These are phyloP conservation scores for Globisporangium megalacanthum DNA, from an alignment of 352 stramenopile genomes.

Conservation along the genomic window DNA sequence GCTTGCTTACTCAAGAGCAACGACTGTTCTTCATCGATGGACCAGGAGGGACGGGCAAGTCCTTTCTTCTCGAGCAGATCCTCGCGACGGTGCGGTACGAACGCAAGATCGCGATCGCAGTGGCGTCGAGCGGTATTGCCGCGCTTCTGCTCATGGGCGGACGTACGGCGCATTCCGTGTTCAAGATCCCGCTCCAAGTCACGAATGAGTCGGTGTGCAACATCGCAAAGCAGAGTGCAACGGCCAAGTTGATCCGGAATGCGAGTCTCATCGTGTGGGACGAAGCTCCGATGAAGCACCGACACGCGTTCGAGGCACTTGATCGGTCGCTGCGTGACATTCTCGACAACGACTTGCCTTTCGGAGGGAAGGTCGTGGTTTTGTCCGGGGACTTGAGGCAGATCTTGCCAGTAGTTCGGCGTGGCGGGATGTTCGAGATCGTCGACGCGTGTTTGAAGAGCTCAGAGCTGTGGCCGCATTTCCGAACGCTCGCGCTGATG, in stretches of 20 bases:
- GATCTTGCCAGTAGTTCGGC: constrained; percentile 16
- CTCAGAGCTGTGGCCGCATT: constrained; percentile 4
- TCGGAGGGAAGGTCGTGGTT: constrained; percentile 20
- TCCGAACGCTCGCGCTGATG: background rate
- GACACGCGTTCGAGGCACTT: constrained; percentile 16
- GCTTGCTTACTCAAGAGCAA: background rate
- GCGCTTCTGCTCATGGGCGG: constrained; percentile 22
- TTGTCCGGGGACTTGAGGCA: constrained; percentile 22
- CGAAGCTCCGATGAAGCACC: constrained; percentile 10
- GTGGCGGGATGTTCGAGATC: constrained; percentile 1
- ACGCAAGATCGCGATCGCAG: constrained; percentile 14
- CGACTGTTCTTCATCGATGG: constrained; percentile 28
- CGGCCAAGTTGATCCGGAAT: constrained; percentile 8
- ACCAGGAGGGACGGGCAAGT: constrained; percentile 27
- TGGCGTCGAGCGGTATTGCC: constrained; percentile 27
- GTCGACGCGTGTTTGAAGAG: constrained; percentile 13
- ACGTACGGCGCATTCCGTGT: constrained; percentile 25
- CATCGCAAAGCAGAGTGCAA: constrained; percentile 18
- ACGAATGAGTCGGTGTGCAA: constrained; percentile 10
- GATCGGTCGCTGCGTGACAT: constrained; percentile 17
- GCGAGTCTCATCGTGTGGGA: constrained; percentile 13
- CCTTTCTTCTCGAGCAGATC: constrained; percentile 18
- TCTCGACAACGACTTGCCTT: constrained; percentile 12
- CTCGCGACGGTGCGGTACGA: constrained; percentile 15
- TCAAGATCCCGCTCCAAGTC: constrained; percentile 21